A percentile compares a stretch with the other conserved stretches of the same genome.
Evolutionary conservation across 257 asterid species (phyloP).

Genomic region (Jacaranda copaia): DNA sequence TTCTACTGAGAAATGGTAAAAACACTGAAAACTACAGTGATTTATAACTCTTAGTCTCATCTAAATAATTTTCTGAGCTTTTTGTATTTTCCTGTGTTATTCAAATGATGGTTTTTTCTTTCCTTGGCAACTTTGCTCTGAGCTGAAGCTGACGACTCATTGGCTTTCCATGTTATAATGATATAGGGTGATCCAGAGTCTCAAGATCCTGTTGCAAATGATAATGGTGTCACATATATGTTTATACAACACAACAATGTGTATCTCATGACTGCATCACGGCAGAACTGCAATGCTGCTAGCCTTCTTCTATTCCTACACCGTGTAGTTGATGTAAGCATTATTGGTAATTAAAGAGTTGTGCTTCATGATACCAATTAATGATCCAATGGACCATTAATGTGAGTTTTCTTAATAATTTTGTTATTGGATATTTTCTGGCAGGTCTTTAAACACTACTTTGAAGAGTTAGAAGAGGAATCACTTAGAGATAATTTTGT

Average conservation of each 20-base stretch:
- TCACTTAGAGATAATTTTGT: constrained; percentile 98
- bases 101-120: constrained; percentile 6
- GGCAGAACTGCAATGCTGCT: constrained; percentile 99
- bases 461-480: constrained; percentile 98
- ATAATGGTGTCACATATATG: constrained; percentile 93
- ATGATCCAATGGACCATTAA: constrained; percentile 23
- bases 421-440: constrained; percentile 27
- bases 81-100: background rate
- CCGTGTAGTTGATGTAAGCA: constrained; percentile 96
- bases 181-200: constrained; percentile 86
- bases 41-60: background rate
- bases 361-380: constrained; percentile 20
- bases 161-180: constrained; percentile 19
- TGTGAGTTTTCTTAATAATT: constrained; percentile 23
- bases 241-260: constrained; percentile 96
- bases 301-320: constrained; percentile 95
- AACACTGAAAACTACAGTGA: background rate
- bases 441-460: constrained; percentile 98
- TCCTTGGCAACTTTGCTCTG: background rate
- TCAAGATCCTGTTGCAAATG: constrained; percentile 93
- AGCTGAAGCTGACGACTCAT: constrained; percentile 35
- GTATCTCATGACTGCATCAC: constrained; percentile 95
- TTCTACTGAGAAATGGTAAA: background rate
- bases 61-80: background rate
- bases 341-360: constrained; percentile 38